These are phyloP conservation scores for Colletotrichum chlorophyti DNA, from an alignment of 2,329 filamentous ascomycete genomes.

Conservation along the genomic window DNA sequence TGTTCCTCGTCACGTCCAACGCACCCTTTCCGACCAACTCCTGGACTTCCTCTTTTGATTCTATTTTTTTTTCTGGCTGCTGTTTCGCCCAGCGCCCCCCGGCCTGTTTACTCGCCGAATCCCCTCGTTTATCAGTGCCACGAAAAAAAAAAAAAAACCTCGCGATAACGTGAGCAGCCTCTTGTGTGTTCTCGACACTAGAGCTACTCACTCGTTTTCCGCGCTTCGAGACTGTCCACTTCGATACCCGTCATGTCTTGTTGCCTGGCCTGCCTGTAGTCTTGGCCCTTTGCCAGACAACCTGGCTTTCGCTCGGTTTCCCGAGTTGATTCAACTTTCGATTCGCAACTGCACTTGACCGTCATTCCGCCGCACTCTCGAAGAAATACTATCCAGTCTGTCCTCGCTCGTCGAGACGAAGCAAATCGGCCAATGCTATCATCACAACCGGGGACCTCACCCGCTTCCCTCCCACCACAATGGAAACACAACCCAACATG, in stretches of 20 bases:
- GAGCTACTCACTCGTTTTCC: constrained; percentile 7
- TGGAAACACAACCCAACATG: constrained; percentile 52
- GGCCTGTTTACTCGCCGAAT: background rate
- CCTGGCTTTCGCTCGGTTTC: constrained; percentile 17
- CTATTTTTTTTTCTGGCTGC: background rate
- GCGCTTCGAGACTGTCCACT: constrained; percentile 6
- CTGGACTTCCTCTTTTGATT: too few species aligned
- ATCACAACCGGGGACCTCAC: constrained; percentile 36
- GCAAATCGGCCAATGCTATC: constrained; percentile 39
- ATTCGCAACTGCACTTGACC: constrained; percentile 5
- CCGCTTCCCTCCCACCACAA: constrained; percentile 41
- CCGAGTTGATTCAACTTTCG: constrained; percentile 17
- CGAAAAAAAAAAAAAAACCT: too few species aligned
- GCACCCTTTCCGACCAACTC: background rate
- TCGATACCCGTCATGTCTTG: constrained; percentile 51
- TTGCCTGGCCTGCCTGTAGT: constrained; percentile 51
- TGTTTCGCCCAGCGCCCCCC: constrained; percentile 3
- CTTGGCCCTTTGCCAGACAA: constrained; percentile 55
- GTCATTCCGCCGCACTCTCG: background rate
- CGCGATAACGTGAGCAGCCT: background rate
- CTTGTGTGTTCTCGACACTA: background rate
- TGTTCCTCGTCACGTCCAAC: background rate
- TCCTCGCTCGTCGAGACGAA: constrained; percentile 25
- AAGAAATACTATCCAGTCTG: constrained; percentile 10
- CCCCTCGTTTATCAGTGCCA: too few species aligned